Evolutionary conservation across 441 rosid genomes (phyloP).

Genomic region (Adansonia gregorii): DNA sequence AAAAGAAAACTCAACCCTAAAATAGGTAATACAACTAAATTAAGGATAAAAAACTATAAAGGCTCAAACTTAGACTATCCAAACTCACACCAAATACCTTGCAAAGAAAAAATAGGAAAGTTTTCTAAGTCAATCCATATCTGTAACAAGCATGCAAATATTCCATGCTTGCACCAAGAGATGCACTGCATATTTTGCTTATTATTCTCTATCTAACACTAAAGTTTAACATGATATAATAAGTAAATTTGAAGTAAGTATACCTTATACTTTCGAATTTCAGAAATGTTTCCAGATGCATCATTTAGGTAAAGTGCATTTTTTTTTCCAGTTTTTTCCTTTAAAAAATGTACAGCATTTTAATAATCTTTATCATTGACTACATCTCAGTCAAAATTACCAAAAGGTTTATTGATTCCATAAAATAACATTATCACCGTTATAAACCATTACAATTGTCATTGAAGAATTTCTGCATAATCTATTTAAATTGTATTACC

Average conservation of each 20-base stretch:
- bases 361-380: conserved; percentile 8
- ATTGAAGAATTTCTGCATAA: conserved; percentile 4
- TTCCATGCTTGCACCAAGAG: background rate
- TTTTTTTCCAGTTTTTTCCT: conserved; percentile 1
- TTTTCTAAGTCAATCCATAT: background rate
- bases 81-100: conserved; percentile 1
- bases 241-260: background rate
- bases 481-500: background rate
- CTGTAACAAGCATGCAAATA: background rate
- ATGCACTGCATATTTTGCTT: background rate
- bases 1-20: background rate
- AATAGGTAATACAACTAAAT: background rate
- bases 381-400: background rate
- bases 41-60: conserved; percentile 12
- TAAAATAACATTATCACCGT: background rate
- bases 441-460: background rate
- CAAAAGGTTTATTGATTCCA: background rate
- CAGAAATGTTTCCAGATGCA: background rate
- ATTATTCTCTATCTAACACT: background rate
- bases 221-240: conserved; percentile 14
- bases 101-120: background rate
- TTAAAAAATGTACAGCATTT: background rate
- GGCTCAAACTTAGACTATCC: background rate
- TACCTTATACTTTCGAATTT: background rate
- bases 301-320: conserved; percentile 1